These are phyloP conservation scores for Quercus mongolica DNA, from an alignment of 306 rosid genomes.

Conservation along the genomic window DNA sequence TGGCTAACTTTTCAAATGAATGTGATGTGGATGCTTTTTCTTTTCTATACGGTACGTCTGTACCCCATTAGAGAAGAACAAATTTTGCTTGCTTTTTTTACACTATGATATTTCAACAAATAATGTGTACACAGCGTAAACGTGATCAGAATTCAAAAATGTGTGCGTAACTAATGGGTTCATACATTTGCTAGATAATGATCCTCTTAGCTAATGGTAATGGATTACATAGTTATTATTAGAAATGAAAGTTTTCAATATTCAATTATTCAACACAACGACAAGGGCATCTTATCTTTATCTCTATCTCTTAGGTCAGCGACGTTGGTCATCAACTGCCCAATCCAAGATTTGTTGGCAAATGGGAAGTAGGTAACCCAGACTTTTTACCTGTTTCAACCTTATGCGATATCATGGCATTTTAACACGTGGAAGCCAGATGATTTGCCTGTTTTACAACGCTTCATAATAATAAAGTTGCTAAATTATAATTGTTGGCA, in stretches of 20 bases:
- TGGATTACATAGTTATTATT: too few species aligned
- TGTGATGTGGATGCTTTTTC: not conserved
- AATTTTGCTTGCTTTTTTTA: not conserved
- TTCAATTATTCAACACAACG: too few species aligned
- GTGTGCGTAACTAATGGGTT: too few species aligned
- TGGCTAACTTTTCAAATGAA: not conserved
- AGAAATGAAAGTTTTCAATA: too few species aligned
- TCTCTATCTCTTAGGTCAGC: not conserved
- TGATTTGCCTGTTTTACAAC: not conserved
- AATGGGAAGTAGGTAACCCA: not conserved
- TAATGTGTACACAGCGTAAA: too few species aligned
- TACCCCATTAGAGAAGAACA: not conserved
- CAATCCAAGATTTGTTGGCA: not conserved
- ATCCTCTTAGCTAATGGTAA: too few species aligned
- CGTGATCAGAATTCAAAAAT: too few species aligned
- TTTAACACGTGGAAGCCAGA: not conserved
- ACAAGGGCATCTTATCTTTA: not conserved
- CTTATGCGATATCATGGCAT: not conserved
- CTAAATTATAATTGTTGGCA: too few species aligned
- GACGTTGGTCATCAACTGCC: not conserved
- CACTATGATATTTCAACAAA: not conserved
- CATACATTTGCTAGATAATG: too few species aligned
- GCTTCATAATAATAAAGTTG: too few species aligned
- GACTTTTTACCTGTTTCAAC: not conserved
- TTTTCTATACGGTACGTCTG: not conserved